Base-by-base conservation (phyloP, 2,329 filamentous ascomycete genomes). In the Aspergillus neoniger region DNA sequence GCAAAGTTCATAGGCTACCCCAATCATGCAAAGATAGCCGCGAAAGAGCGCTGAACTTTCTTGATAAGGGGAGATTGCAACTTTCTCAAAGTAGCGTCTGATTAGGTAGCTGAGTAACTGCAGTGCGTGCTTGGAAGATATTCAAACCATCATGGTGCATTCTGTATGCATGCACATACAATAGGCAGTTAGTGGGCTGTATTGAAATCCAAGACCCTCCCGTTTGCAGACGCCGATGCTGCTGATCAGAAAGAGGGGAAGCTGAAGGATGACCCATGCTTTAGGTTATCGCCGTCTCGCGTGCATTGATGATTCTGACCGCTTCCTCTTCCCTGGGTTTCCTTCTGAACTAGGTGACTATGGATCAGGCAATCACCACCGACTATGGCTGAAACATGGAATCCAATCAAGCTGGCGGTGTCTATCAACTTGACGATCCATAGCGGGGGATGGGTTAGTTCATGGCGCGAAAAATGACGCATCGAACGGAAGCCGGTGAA, bases 381-480 rank as follows among this genome's bases (percentile, higher is more conserved):
- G 59, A 56, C 56, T 5, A 57, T 32, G 39, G 36, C 57, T 38
- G 14, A 61, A 55, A 62, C 56, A 50, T n/a, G 55, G 58, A 38
- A 48, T 28, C 58, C 55, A 55, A 59, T 43, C 25, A 61, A 64
- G 41, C 51, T 57, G 59, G 55, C 51, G 56, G 58, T 48, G 60
- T 62, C 65, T 63, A 66, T 52, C 63, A 70, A 67, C 64, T 44
- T 64, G 63, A 60, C 67, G 64, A 69, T 69, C 65, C 28, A 21
- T 58, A 44, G 58, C 58, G 62, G 61, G 56, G 63, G 58, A 30
- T 19, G 10, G 2, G 8, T 17, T 17, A 19, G 39, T 19, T 6
- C n/a, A 43, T 8, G n/a, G 15, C 8, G n/a, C 9, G 8, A 19
- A 19, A 43, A 43, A 43, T 43, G 39, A 10, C n/a, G 39, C 39